phyloP scores from a whole-genome alignment of 2,329 filamentous ascomycete genomes.

The Cercospora beticola region DNA sequence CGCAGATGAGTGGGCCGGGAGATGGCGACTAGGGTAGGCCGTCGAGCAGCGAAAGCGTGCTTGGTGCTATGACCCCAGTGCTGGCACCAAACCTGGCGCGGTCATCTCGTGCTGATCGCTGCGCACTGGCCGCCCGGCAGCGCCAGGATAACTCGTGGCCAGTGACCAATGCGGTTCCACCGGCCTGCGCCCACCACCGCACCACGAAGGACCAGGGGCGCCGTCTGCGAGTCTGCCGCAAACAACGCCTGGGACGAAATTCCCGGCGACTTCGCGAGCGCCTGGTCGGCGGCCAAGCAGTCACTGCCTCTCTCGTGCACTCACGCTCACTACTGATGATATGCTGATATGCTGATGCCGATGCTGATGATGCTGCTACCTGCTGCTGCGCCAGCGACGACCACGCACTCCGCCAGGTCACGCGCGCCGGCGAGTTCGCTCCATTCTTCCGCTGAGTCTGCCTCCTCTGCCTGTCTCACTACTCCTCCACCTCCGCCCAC shows the following conservation, averaged over 20 bases:
- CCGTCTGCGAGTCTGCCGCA: slow-evolving; percentile 3
- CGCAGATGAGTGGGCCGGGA: slow-evolving; percentile 22
- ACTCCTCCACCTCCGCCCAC: background rate
- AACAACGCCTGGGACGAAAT: background rate
- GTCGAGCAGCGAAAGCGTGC: background rate
- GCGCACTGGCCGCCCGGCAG: slow-evolving; percentile 15
- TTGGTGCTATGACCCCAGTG: slow-evolving; percentile 4
- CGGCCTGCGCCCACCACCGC: slow-evolving; percentile 4
- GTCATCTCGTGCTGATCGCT: slow-evolving; percentile 23
- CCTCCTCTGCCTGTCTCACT: background rate
- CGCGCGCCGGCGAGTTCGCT: background rate
- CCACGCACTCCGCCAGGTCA: background rate
- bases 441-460: background rate
- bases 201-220: background rate
- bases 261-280: background rate
- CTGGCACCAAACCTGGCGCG: slow-evolving; percentile 18
- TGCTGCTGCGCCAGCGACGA: background rate
- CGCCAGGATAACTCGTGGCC: slow-evolving; percentile 25
- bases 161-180: slow-evolving; percentile 22
- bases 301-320: background rate
- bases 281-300: background rate
- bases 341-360: background rate
- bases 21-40: slow-evolving; percentile 20
- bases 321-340: background rate
- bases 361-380: background rate